Percentiles rank a stretch among this genome's conserved stretches.
These are phyloP conservation scores for Fusarium irregulare DNA, from an alignment of 2,329 filamentous ascomycete genomes.

Conservation along the genomic window DNA sequence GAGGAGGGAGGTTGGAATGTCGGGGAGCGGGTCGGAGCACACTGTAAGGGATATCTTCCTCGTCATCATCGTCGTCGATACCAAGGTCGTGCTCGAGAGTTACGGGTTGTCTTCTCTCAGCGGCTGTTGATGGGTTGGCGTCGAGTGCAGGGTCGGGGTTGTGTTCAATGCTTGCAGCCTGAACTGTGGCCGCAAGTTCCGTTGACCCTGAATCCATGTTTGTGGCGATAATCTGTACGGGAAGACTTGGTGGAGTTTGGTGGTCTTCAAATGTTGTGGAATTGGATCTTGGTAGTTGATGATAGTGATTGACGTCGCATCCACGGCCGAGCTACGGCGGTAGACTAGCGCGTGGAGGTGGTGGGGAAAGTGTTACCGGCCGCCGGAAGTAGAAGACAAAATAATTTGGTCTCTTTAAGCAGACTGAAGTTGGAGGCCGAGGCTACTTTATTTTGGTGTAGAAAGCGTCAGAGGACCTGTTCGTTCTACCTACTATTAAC, in stretches of 20 bases:
- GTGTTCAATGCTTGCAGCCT: conserved; percentile 81
- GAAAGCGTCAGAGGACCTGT: accelerated
- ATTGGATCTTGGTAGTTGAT: not conserved
- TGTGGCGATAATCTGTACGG: not conserved
- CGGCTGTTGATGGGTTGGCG: conserved; percentile 81
- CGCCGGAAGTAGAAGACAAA: not conserved
- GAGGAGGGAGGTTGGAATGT: conserved; percentile 64
- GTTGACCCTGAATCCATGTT: conserved; percentile 67
- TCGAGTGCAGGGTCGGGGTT: conserved; percentile 79
- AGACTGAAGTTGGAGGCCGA: too few relatives aligned
- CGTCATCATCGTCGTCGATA: conserved; percentile 58
- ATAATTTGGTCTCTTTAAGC: not conserved
- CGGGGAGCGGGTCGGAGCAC: conserved; percentile 67
- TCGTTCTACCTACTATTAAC: not conserved
- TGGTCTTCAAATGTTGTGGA: not conserved
- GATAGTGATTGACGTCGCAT: conserved; percentile 36
- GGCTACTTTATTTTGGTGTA: not conserved
- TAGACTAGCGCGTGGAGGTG: conserved; percentile 27
- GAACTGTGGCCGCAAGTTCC: conserved; percentile 81
- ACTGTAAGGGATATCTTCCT: conserved; percentile 74
- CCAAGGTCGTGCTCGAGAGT: conserved; percentile 47
- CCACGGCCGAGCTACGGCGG: conserved; percentile 39
- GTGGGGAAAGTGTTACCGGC: conserved; percentile 1
- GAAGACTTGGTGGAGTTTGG: not conserved
- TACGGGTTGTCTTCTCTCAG: conserved; percentile 63